Evolutionary conservation across 352 stramenopile species (phyloP).

Genomic region (Phytophthora kernoviae): DNA sequence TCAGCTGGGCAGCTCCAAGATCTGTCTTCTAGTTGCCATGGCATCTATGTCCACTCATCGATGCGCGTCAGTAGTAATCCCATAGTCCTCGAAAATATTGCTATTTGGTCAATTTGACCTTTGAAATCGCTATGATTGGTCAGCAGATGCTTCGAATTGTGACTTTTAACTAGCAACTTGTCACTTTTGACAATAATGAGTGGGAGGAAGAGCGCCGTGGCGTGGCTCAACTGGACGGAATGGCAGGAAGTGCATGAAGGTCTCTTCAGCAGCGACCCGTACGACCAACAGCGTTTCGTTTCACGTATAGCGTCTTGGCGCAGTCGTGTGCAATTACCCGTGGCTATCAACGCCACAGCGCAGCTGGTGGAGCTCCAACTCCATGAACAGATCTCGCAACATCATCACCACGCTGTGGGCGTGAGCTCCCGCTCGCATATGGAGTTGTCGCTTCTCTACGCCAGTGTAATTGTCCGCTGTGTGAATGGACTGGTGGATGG

Average conservation of each 20-base stretch:
- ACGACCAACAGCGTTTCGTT: constrained; percentile 56
- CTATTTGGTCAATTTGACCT: neutral
- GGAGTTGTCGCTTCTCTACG: constrained; percentile 77
- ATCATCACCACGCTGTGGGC: constrained; percentile 71
- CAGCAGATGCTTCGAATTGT: neutral
- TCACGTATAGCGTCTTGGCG: constrained; percentile 71
- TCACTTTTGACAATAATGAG: constrained; percentile 35
- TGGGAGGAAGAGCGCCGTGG: constrained; percentile 49
- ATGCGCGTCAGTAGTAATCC: neutral
- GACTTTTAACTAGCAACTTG: neutral
- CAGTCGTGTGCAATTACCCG: constrained; percentile 70
- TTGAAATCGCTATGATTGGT: neutral
- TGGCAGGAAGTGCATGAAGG: constrained; percentile 70
- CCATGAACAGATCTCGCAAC: constrained; percentile 68
- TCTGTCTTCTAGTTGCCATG: no score
- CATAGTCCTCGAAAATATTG: neutral
- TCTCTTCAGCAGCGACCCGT: constrained; percentile 57
- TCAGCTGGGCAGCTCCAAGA: neutral
- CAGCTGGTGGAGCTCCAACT: constrained; percentile 80
- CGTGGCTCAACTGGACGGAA: constrained; percentile 76
- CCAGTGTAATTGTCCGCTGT: constrained; percentile 70
- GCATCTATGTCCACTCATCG: neutral
- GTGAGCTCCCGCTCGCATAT: constrained; percentile 78
- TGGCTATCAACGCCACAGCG: constrained; percentile 77
- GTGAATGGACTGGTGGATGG: constrained; percentile 86